Percentiles rank a stretch among this genome's conserved stretches.
Evolutionary conservation across 305 asterid species (phyloP).

Genomic region (Solanum hybrid): DNA sequence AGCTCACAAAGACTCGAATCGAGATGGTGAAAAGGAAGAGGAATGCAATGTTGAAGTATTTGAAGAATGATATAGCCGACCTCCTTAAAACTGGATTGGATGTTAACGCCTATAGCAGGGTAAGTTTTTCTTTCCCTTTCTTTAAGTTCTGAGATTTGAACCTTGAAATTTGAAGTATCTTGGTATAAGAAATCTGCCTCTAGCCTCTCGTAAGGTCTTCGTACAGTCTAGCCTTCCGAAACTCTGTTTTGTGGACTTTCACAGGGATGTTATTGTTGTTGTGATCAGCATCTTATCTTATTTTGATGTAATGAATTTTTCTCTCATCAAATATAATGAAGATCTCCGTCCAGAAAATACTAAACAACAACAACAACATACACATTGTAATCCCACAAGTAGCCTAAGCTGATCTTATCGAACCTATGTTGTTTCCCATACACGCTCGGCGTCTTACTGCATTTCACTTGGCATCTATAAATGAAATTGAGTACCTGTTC

Average conservation of each 20-base stretch:
- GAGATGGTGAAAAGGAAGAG: slow-evolving; percentile 64
- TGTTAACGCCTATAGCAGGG: slow-evolving; percentile 66
- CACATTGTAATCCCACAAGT: background rate
- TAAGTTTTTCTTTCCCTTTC: slow-evolving; percentile 8
- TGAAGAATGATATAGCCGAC: slow-evolving; percentile 65
- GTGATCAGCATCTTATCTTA: background rate
- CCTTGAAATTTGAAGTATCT: background rate
- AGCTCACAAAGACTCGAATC: slow-evolving; percentile 45
- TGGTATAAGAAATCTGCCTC: background rate
- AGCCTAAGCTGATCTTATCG: background rate
- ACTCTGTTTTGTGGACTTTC: background rate
- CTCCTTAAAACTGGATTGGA: slow-evolving; percentile 63
- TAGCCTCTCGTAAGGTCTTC: background rate
- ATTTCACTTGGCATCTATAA: background rate
- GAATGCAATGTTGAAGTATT: slow-evolving; percentile 61
- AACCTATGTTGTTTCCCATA: background rate
- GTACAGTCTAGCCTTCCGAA: background rate
- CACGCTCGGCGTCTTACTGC: background rate
- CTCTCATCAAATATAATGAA: background rate
- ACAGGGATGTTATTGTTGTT: background rate
- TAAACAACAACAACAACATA: background rate
- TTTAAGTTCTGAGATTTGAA: background rate
- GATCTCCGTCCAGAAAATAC: background rate
- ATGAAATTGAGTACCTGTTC: background rate
- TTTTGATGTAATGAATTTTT: background rate